These are phyloP conservation scores for Calonectria pseudoreteaudii DNA, from an alignment of 2,329 filamentous ascomycete genomes.

Conservation along the genomic window DNA sequence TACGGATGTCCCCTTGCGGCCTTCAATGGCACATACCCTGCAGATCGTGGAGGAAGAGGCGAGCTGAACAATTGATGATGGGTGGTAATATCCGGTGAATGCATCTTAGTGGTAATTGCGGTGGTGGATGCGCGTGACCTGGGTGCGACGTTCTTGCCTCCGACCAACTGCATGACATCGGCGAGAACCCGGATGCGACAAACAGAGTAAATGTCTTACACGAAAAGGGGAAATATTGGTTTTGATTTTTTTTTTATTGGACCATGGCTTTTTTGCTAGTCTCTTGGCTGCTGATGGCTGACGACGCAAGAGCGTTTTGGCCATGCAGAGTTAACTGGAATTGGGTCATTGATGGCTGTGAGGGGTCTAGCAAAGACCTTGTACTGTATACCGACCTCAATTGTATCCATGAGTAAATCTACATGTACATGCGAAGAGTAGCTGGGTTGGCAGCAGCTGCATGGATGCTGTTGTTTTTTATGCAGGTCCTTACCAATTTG, in stretches of 20 bases:
- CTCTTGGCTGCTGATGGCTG: background rate
- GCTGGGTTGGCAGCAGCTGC: background rate
- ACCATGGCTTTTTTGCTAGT: background rate
- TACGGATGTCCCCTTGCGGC: background rate
- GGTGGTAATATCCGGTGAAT: conserved; percentile 5
- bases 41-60: background rate
- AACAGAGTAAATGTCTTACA: background rate
- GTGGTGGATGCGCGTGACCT: background rate
- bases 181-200: background rate
- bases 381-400: background rate
- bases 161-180: background rate
- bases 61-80: background rate
- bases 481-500: background rate
- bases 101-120: conserved; percentile 4
- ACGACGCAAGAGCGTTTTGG: background rate
- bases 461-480: background rate
- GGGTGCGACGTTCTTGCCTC: background rate
- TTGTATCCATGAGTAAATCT: background rate
- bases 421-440: background rate
- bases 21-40: background rate
- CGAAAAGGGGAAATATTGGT: background rate
- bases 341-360: background rate
- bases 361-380: background rate
- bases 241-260: background rate
- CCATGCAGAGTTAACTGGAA: background rate